A percentile compares a stretch with the other conserved stretches of the same genome.
Conservation (phyloP, 106 monocot species). For the Apostasia ramifera region DNA sequence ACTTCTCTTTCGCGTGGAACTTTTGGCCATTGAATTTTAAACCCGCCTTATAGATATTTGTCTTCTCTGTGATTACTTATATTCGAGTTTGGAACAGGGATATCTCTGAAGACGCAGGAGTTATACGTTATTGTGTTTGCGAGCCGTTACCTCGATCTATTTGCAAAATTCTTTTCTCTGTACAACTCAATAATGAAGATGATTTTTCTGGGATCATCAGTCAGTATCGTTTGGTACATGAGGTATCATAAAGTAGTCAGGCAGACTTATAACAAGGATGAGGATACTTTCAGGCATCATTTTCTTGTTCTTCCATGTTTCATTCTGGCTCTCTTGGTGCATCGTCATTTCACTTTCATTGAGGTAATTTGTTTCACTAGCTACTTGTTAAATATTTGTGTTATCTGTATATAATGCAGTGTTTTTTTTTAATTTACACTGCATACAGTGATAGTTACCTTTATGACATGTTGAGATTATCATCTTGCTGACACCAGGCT, state of each 20-base stretch:
- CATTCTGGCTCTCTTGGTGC: conserved; percentile 28
- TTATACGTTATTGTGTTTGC: conserved; percentile 39
- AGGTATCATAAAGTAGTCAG: conserved; percentile 36
- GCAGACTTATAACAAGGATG: conserved; percentile 38
- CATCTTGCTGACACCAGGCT: too few species aligned
- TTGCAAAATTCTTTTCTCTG: conserved; percentile 24
- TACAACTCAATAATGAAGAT: conserved; percentile 51
- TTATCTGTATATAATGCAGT: too few species aligned
- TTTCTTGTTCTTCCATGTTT: conserved; percentile 36
- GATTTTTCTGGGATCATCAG: conserved; percentile 35
- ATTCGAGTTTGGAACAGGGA: conserved; percentile 19
- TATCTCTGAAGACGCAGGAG: conserved; percentile 49
- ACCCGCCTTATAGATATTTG: too few species aligned
- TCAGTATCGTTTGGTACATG: conserved; percentile 52
- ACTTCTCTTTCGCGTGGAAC: too few species aligned
- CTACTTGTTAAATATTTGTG: neutral
- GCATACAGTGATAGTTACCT: too few species aligned
- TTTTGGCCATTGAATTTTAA: too few species aligned
- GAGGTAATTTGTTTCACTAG: conserved; percentile 29
- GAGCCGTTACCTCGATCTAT: conserved; percentile 40
- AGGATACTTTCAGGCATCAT: conserved; percentile 41
- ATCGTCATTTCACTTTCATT: conserved; percentile 23
- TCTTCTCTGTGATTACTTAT: too few species aligned
- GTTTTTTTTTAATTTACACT: too few species aligned
- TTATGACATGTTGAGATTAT: too few species aligned